Percentiles rank a stretch among this genome's conserved stretches.
Conservation (phyloP, 768 basidiomycete genomes). For the Psilocybe cubensis region DNA sequence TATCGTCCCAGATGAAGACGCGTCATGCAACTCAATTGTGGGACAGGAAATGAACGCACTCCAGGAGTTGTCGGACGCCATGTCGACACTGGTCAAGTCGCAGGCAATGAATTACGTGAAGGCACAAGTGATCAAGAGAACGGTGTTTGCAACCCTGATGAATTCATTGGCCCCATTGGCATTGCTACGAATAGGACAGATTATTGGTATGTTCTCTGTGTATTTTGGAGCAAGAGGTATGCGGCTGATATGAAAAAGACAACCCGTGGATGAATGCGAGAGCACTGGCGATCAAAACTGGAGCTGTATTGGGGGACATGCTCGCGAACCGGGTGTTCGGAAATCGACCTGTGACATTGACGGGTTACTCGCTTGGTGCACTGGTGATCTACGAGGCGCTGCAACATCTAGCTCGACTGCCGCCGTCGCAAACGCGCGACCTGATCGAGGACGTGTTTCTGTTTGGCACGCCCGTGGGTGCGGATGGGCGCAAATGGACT, state of each 20-base stretch:
- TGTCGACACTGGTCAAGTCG: slow-evolving; percentile 45
- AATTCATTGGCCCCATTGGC: slow-evolving; percentile 53
- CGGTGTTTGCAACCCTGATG: slow-evolving; percentile 52
- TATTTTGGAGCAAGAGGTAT: not conserved
- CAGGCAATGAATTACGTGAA: slow-evolving; percentile 55
- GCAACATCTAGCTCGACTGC: slow-evolving; percentile 46
- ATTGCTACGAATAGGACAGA: slow-evolving; percentile 53
- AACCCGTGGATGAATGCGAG: slow-evolving; percentile 64
- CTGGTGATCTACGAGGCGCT: slow-evolving; percentile 62
- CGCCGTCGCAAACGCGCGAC: slow-evolving; percentile 45
- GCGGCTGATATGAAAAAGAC: slow-evolving; percentile 34
- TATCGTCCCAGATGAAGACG: not conserved
- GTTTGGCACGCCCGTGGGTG: slow-evolving; percentile 52
- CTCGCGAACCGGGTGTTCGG: slow-evolving; percentile 54
- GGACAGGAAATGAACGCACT: slow-evolving; percentile 58
- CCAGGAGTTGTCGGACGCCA: slow-evolving; percentile 49
- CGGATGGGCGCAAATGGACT: slow-evolving; percentile 45
- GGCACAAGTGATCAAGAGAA: slow-evolving; percentile 51
- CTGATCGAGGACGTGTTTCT: slow-evolving; percentile 59
- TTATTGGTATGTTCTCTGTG: slow-evolving; percentile 44
- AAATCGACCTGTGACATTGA: slow-evolving; percentile 54
- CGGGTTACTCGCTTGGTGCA: slow-evolving; percentile 61
- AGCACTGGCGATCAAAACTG: slow-evolving; percentile 54
- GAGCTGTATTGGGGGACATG: slow-evolving; percentile 55
- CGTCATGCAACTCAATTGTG: not conserved